Conservation (phyloP, 169 alveolate genomes). For the Babesia caballi region DNA sequence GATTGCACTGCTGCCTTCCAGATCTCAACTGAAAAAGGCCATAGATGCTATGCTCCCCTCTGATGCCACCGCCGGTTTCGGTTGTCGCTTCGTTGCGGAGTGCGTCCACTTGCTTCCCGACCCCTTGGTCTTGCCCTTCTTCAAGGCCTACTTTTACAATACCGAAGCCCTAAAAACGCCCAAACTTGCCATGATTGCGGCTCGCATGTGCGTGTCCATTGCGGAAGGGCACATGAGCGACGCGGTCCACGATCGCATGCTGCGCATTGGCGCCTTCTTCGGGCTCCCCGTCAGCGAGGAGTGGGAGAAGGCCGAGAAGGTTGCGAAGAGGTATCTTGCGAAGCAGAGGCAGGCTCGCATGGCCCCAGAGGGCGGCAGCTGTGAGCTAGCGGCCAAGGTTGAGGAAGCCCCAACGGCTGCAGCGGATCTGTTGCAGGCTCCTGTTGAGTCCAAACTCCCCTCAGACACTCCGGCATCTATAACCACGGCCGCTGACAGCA, state of each 20-base stretch:
- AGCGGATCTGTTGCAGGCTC: background rate
- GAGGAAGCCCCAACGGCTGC: background rate
- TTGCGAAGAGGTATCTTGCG: background rate
- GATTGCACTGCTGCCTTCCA: background rate
- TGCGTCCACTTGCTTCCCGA: slow-evolving; percentile 5
- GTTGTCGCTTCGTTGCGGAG: background rate
- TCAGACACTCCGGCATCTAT: no score
- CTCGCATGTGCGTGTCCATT: background rate
- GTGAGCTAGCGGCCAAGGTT: background rate
- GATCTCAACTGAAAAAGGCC: background rate
- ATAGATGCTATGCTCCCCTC: background rate
- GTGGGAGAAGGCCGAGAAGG: background rate
- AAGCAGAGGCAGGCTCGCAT: no score
- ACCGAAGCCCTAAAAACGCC: background rate
- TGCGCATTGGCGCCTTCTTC: background rate
- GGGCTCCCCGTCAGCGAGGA: background rate
- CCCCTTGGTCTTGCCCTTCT: slow-evolving; percentile 1
- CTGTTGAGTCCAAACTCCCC: no score
- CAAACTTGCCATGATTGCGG: background rate
- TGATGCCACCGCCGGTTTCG: background rate
- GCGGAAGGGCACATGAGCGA: background rate
- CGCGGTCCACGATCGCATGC: background rate
- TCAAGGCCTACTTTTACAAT: background rate
- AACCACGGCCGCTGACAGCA: no score
- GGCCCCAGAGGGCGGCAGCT: no score